Base-by-base conservation (phyloP, 441 rosid species). In the Eruca vesicaria region DNA sequence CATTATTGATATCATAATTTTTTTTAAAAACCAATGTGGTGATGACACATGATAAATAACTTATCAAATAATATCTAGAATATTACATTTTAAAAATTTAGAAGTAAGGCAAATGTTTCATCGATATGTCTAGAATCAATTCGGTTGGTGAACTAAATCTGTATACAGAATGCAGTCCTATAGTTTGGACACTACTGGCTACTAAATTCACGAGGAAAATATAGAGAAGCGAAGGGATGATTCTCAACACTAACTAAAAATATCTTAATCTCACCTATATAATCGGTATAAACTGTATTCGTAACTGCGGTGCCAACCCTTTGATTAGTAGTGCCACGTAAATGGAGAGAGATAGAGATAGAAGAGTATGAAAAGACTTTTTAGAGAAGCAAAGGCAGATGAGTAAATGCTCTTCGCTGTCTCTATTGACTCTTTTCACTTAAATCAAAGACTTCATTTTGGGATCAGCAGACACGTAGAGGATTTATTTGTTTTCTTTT, bases 361-460 rank as follows among this genome's bases (percentile, higher is more conserved):
- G 18, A 43, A n/a, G 52, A 43, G 18, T 6, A n/a, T 14, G 52
- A 21, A 6, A 36, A 63, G 71, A 64, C 75, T 45, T 70, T 12
- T 45, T 12, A 19, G n/a, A 75, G 52, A 69, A 75, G 53, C 71
- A 76, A 21, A 43, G 16, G 14, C 21, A 43, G 21, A 21, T 57
- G 68, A 77, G 76, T 77, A 48, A 71, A 71, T 77, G 80, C 68
- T 58, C 68, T 23, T 58, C 18, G 68, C 68, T 71, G 72, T 77
- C 76, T 65, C 62, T 43, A 43, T 43, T 43, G 52, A 43, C 52
- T 43, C 8, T 43, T 43, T n/a, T 43, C 52, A 18, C 52, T 21
- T 41, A 14, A 55, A 59, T 15, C 21, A 43, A 43, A 43, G 9
- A 6, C 52, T 43, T 43, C 8, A 5, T 43, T 5, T 43, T 43